Conservation (phyloP, 495 filamentous ascomycete species). For the Cairneyella variabilis region DNA sequence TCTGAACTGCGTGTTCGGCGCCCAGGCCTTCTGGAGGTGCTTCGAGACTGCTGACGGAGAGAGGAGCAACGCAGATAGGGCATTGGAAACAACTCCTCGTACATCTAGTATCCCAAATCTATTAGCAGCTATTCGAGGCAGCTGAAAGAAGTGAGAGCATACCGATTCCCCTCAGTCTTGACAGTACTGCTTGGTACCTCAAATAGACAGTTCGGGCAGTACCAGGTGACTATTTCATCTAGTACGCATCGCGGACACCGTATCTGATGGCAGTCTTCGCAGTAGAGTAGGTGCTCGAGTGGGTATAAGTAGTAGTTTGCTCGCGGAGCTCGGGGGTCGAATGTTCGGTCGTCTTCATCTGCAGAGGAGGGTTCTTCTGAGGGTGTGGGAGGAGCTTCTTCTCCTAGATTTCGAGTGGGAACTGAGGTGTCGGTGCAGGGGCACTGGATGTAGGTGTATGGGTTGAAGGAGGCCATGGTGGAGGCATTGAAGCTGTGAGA, state of each 20-base stretch:
- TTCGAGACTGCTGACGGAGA: constrained; percentile 67
- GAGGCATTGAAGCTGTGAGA: not conserved
- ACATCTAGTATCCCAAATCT: constrained; percentile 55
- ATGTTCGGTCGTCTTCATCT: constrained; percentile 72
- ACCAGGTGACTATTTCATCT: constrained; percentile 92
- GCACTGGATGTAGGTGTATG: constrained; percentile 90
- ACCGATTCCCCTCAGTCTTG: constrained; percentile 91
- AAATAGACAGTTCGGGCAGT: constrained; percentile 93
- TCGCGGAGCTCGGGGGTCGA: constrained; percentile 78
- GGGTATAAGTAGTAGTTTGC: constrained; percentile 89
- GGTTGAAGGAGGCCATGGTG: constrained; percentile 70
- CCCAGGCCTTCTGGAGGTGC: constrained; percentile 24
- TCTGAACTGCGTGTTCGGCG: constrained; percentile 34
- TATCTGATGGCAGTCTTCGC: constrained; percentile 94
- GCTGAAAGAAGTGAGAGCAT: constrained; percentile 12
- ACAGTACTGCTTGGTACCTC: constrained; percentile 89
- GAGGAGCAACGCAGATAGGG: constrained; percentile 78
- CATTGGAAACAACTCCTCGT: constrained; percentile 94
- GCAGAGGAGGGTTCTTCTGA: constrained; percentile 36
- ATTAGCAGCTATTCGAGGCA: not conserved
- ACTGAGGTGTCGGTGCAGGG: constrained; percentile 70
- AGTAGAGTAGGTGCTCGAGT: constrained; percentile 90
- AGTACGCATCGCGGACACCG: constrained; percentile 86
- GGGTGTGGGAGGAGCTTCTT: constrained; percentile 30
- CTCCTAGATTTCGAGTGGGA: constrained; percentile 36